Conservation (phyloP, 345 rosid species). For the Balakata baccata region DNA sequence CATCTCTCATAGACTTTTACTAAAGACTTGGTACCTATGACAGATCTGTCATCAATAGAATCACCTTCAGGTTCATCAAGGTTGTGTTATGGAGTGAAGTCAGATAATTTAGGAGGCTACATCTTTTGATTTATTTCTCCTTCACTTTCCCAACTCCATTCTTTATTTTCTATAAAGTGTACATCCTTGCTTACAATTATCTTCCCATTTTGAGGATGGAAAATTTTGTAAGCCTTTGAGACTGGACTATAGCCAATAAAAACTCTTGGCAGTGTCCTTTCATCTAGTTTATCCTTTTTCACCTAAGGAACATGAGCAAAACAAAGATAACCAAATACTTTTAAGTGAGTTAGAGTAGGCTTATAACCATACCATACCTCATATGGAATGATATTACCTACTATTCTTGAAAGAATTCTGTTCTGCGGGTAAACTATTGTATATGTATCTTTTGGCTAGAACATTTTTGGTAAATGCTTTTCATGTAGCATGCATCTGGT, state of each 20-base stretch:
- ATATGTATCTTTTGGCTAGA: not conserved
- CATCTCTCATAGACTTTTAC: not conserved
- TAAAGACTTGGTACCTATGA: not conserved
- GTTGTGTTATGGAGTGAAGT: too few species aligned
- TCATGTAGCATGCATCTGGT: not conserved
- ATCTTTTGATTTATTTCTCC: not conserved
- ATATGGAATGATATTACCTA: not conserved
- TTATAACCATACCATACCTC: not conserved
- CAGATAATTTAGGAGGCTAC: too few species aligned
- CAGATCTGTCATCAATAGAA: not conserved
- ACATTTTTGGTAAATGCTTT: not conserved
- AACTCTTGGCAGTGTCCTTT: not conserved
- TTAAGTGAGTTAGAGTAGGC: not conserved
- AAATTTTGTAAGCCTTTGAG: not conserved
- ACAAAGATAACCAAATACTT: not conserved
- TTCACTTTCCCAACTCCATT: not conserved
- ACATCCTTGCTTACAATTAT: not conserved
- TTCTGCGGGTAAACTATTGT: not conserved
- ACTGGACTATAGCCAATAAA: not conserved
- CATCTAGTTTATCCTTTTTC: not conserved
- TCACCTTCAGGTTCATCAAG: not conserved
- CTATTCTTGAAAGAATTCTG: not conserved
- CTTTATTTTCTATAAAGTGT: not conserved
- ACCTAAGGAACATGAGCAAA: not conserved
- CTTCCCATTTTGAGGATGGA: not conserved